phyloP scores from a whole-genome alignment of 495 filamentous ascomycete genomes.

The Annulohypoxylon maeteangense region DNA sequence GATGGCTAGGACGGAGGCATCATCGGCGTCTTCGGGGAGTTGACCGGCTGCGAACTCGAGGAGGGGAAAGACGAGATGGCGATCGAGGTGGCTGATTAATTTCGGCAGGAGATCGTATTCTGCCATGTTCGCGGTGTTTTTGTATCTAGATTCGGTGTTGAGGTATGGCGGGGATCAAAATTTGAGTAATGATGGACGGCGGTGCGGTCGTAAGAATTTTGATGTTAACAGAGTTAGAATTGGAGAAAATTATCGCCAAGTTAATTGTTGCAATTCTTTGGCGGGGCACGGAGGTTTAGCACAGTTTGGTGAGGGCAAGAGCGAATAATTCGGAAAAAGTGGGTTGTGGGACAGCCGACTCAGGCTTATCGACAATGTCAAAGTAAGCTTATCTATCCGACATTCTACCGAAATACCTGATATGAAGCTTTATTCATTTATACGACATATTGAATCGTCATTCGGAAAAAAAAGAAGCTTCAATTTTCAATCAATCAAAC shows the following conservation, averaged over 20 bases:
- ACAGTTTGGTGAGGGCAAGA: conserved; percentile 6
- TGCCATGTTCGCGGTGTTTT: conserved; percentile 67
- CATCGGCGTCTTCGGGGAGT: conserved; percentile 66
- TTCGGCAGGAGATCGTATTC: conserved; percentile 87
- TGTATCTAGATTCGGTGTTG: conserved; percentile 8
- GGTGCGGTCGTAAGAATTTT: conserved; percentile 2
- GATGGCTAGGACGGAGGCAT: conserved; percentile 72
- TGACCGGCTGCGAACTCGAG: conserved; percentile 80
- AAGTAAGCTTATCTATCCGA: conserved; percentile 5
- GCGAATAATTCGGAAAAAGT: conserved; percentile 35
- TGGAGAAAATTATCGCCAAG: conserved; percentile 28
- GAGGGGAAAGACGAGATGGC: conserved; percentile 93
- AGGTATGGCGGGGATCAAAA: conserved; percentile 1
- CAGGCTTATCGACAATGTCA: conserved; percentile 13
- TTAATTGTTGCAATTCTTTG: conserved; percentile 32
- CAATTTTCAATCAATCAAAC: background rate
- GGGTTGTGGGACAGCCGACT: conserved; percentile 28
- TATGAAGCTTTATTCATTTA: background rate
- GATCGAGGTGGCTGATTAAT: conserved; percentile 90
- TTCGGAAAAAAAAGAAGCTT: conserved; percentile 3
- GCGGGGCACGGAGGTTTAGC: conserved; percentile 20
- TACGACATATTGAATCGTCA: background rate
- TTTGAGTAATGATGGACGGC: background rate
- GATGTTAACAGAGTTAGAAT: conserved; percentile 7
- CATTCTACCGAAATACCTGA: conserved; percentile 22